Percentiles rank a stretch among this genome's conserved stretches.
These are phyloP conservation scores for Naganishia randhawae DNA, from an alignment of 768 basidiomycete genomes.

Conservation along the genomic window DNA sequence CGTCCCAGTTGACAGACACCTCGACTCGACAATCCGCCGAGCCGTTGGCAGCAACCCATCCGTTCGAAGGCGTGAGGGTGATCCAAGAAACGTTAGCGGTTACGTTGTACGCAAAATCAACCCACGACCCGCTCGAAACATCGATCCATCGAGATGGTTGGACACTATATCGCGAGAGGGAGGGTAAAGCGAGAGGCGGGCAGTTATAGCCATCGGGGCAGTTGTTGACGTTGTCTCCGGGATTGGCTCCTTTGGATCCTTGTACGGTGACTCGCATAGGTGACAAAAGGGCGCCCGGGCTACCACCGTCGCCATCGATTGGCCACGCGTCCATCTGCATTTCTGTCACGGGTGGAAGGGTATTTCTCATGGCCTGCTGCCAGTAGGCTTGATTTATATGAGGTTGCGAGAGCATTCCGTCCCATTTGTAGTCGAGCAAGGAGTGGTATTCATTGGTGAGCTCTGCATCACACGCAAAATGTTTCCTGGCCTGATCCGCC, in stretches of 20 bases:
- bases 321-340: constrained; percentile 24
- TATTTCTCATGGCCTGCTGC: constrained; percentile 66
- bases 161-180: constrained; percentile 61
- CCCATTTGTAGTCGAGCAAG: constrained; percentile 64
- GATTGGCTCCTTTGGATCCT: constrained; percentile 63
- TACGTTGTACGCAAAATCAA: constrained; percentile 59
- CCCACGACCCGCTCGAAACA: constrained; percentile 61
- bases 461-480: constrained; percentile 64
- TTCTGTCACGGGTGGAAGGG: constrained; percentile 44
- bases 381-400: constrained; percentile 53
- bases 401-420: constrained; percentile 35
- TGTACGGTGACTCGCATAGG: constrained; percentile 25
- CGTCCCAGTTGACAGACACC: constrained; percentile 61
- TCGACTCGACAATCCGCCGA: constrained; percentile 59
- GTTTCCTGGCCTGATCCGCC: constrained; percentile 58
- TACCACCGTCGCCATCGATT: constrained; percentile 52
- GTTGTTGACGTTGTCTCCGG: constrained; percentile 64
- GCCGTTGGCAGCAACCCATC: constrained; percentile 54
- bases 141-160: constrained; percentile 59
- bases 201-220: constrained; percentile 53
- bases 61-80: constrained; percentile 54
- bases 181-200: constrained; percentile 52
- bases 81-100: constrained; percentile 59
- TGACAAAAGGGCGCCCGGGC: neutral
- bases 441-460: constrained; percentile 62